These are phyloP conservation scores for Diaporthe ampelina DNA, from an alignment of 2,329 filamentous ascomycete species.

Conservation along the genomic window DNA sequence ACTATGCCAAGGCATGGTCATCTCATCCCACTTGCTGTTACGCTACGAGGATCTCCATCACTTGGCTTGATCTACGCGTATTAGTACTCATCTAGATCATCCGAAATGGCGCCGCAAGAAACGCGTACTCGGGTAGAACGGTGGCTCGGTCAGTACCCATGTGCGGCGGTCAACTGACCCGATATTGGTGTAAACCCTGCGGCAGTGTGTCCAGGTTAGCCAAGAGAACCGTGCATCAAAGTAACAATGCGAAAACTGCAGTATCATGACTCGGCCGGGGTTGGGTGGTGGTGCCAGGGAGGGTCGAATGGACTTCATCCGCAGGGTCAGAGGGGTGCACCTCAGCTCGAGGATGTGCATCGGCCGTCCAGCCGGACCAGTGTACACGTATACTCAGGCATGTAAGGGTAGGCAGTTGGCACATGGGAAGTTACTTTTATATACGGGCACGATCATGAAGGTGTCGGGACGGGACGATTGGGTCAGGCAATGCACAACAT, in stretches of 20 bases:
- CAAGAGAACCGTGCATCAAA: slow-evolving; percentile 24
- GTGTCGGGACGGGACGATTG: slow-evolving; percentile 1
- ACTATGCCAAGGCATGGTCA: neutral
- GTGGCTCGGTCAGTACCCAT: neutral
- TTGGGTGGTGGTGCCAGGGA: neutral
- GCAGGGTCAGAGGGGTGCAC: slow-evolving; percentile 8
- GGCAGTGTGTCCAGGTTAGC: neutral
- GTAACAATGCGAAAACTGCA: slow-evolving; percentile 31
- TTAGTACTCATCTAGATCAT: too few relatives aligned
- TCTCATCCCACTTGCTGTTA: neutral
- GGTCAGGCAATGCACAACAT: slow-evolving; percentile 17
- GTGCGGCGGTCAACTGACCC: neutral
- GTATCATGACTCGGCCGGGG: slow-evolving; percentile 21
- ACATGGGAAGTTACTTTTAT: slow-evolving; percentile 11
- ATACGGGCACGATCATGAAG: slow-evolving; percentile 16
- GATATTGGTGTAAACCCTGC: neutral
- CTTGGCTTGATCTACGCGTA: neutral
- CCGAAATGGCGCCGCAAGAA: neutral
- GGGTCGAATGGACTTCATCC: slow-evolving; percentile 28
- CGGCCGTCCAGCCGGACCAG: neutral
- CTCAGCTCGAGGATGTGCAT: slow-evolving; percentile 24
- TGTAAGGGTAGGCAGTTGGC: slow-evolving; percentile 1
- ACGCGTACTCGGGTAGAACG: neutral
- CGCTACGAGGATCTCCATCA: too few relatives aligned
- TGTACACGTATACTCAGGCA: neutral